Evolutionary conservation across 768 basidiomycete genomes (phyloP).

Genomic region (Tephrocybe sp.): DNA sequence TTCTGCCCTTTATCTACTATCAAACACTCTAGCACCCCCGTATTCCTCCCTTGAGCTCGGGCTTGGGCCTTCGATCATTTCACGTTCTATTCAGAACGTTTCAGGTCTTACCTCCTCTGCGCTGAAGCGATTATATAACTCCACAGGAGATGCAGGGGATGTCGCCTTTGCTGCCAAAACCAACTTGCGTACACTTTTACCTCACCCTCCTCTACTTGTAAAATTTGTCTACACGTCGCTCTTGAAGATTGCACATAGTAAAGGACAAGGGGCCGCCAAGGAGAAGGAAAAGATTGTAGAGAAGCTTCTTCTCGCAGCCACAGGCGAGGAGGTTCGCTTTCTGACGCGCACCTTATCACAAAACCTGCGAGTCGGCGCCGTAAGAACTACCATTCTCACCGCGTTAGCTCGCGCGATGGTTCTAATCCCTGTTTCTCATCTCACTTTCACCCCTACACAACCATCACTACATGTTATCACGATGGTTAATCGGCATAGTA

Average conservation of each 20-base stretch:
- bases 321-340: conserved; percentile 86
- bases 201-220: conserved; percentile 67
- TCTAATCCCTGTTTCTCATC: conserved; percentile 44
- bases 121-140: conserved; percentile 65
- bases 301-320: conserved; percentile 78
- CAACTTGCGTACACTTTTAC: conserved; percentile 69
- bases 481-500: too few species aligned
- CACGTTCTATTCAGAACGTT: conserved; percentile 68
- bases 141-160: conserved; percentile 83
- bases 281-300: conserved; percentile 79
- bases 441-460: conserved; percentile 16
- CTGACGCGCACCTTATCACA: conserved; percentile 72
- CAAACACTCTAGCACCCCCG: conserved; percentile 76
- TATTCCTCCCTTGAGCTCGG: conserved; percentile 73
- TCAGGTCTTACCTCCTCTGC: conserved; percentile 63
- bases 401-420: conserved; percentile 80
- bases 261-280: conserved; percentile 74
- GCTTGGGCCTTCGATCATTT: conserved; percentile 66
- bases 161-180: conserved; percentile 85
- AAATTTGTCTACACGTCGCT: conserved; percentile 67
- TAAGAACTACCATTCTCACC: conserved; percentile 77
- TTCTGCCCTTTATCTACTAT: conserved; percentile 78
- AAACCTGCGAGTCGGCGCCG: conserved; percentile 86
- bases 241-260: conserved; percentile 63
- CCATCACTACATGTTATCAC: conserved; percentile 22